Base-by-base conservation (phyloP, 306 rosid genomes). In the Hippophae gyantsensis region DNA sequence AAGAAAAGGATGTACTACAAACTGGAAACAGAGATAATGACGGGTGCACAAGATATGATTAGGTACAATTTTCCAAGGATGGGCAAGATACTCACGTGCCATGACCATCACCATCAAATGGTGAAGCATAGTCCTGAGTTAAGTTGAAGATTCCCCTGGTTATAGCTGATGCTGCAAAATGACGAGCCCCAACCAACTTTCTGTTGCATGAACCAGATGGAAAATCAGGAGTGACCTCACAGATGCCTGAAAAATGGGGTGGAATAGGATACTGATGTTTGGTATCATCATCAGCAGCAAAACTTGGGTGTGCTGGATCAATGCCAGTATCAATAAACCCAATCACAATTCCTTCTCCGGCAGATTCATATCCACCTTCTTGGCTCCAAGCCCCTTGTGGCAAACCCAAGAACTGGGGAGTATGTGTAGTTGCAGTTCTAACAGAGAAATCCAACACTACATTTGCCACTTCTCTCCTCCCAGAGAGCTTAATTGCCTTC, bases 171-270 rank as follows among this genome's bases (percentile, higher is more conserved):
- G 97, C 86, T 3, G 99, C 99, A 67, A 93, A 93, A 77, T 93
- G 99, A 26, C 95, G 95, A 12, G 94, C 99, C 52, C 94, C 99
- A 42, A 93, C 85, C 65, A 93, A 97, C 83, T 93, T 93, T 79
- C 99, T 78, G 60, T 88, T 93, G 80, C 99, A 93, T 42, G 99
- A 93, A 57, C 94, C 99, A 38, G 99, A 93, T 13, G 97, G 99
- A 63, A 93, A 93, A 81, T 93, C 99, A 2, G 67, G 84, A 64
- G 95, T 86, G 66, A 93, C 99, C 85, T 93, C 99, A 47, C 99
- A 93, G 63, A 86, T 59, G 48, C 99, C 99, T 40, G 86, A 82
- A 74, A 78, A 93, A 69, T 79, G 96, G 44, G 81, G 70, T 2
- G 97, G 99, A 84, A 93, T 75, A 13, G 97, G 97, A 78, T 81